phyloP scores from a whole-genome alignment of 2,329 filamentous ascomycete species.

The Sclerotiophoma versabilis region DNA sequence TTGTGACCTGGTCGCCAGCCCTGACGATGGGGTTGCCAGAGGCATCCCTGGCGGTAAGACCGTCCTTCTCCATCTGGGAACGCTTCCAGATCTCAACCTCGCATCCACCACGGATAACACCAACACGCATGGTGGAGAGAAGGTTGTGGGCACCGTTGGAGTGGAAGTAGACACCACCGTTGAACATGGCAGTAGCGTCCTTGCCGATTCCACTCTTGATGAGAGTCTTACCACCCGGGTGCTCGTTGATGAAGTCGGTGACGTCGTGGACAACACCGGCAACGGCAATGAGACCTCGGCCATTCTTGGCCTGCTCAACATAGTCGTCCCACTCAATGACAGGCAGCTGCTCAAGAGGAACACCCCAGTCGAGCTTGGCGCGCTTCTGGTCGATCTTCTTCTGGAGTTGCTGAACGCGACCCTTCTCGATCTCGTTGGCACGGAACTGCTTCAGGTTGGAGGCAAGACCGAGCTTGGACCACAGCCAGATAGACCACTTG shows the following conservation, averaged over 20 bases:
- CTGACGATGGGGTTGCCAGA: conserved; percentile 83
- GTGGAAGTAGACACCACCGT: conserved; percentile 54
- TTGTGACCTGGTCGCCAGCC: conserved; percentile 85
- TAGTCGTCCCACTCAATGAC: conserved; percentile 56
- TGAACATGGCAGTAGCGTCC: conserved; percentile 55
- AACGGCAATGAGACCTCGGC: conserved; percentile 51
- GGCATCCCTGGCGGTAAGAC: conserved; percentile 80
- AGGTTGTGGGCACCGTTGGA: conserved; percentile 54
- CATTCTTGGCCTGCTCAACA: conserved; percentile 52
- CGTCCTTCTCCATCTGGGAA: conserved; percentile 64
- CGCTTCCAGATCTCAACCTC: conserved; percentile 57
- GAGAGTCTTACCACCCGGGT: conserved; percentile 53
- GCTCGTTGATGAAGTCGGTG: conserved; percentile 53
- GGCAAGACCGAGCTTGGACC: conserved; percentile 53
- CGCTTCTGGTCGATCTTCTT: conserved; percentile 57
- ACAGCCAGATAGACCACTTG: conserved; percentile 55
- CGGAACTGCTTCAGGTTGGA: conserved; percentile 55
- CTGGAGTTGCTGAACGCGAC: conserved; percentile 53
- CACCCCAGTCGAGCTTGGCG: conserved; percentile 53
- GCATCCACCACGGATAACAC: conserved; percentile 53
- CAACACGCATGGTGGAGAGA: conserved; percentile 53
- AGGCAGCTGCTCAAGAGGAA: conserved; percentile 53
- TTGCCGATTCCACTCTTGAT: conserved; percentile 53
- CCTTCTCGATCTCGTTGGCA: conserved; percentile 55
- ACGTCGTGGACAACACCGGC: conserved; percentile 54